Percentiles rank a stretch among this genome's conserved stretches.
These are phyloP conservation scores for Mallotus repandus DNA, from an alignment of 441 rosid species.

Conservation along the genomic window DNA sequence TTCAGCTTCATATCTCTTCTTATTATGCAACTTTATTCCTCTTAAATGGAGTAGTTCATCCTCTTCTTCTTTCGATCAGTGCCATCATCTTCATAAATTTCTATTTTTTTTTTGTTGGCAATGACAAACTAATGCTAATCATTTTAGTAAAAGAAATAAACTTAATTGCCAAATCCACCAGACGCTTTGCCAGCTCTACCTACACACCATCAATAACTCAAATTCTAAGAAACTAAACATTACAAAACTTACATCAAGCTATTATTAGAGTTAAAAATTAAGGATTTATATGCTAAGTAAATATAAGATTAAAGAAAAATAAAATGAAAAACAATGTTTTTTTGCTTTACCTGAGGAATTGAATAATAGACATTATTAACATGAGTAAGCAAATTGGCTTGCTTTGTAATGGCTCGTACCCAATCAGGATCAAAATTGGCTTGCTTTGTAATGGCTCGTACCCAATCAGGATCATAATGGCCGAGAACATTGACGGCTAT, in stretches of 20 bases:
- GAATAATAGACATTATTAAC: constrained; percentile 43
- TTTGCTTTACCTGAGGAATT: constrained; percentile 40
- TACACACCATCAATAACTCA: constrained; percentile 20
- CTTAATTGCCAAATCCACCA: constrained; percentile 59
- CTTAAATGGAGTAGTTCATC: no score
- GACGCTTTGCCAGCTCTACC: constrained; percentile 80
- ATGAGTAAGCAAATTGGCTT: constrained; percentile 43
- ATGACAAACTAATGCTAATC: no score
- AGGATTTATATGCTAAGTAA: no score
- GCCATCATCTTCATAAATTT: no score
- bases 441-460: constrained; percentile 42
- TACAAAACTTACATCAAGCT: background rate
- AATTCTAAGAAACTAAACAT: background rate
- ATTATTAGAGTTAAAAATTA: no score
- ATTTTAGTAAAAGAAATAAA: no score
- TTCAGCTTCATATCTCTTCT: no score
- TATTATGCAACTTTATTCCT: no score
- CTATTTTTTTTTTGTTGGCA: no score
- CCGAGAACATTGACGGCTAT: constrained; percentile 82
- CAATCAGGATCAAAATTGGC: constrained; percentile 47
- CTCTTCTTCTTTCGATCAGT: no score
- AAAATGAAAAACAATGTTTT: background rate
- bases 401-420: constrained; percentile 42
- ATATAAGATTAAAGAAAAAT: background rate
- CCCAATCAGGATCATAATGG: constrained; percentile 49